phyloP scores from a whole-genome alignment of 495 filamentous ascomycete species.

The Podospora appendiculata region DNA sequence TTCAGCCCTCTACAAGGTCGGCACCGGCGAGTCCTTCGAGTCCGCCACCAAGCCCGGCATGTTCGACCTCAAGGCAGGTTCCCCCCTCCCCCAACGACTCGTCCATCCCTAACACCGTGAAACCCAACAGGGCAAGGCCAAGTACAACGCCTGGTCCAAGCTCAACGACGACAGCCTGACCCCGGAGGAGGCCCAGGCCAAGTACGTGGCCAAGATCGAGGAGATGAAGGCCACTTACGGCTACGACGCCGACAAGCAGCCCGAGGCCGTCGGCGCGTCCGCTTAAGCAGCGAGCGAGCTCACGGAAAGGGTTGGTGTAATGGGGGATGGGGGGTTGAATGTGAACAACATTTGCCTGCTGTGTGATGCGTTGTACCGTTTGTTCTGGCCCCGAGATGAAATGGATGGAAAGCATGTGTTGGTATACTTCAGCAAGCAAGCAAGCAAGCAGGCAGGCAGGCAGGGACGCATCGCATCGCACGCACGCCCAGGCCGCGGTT shows the following conservation, averaged over 20 bases:
- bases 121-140: slow-evolving; percentile 59
- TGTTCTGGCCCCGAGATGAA: too few relatives aligned
- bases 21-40: slow-evolving; percentile 38
- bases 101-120: background rate
- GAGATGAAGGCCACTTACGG: slow-evolving; percentile 60
- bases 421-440: too few relatives aligned
- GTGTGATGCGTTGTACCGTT: too few relatives aligned
- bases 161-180: slow-evolving; percentile 51
- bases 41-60: slow-evolving; percentile 36
- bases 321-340: too few relatives aligned
- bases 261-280: slow-evolving; percentile 40
- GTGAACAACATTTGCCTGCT: too few relatives aligned
- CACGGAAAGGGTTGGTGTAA: too few relatives aligned
- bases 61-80: slow-evolving; percentile 52
- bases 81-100: background rate
- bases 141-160: slow-evolving; percentile 67
- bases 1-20: slow-evolving; percentile 46
- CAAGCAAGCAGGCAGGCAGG: too few relatives aligned
- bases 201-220: slow-evolving; percentile 68
- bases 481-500: too few relatives aligned
- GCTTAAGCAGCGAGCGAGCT: background rate
- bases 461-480: too few relatives aligned
- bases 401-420: too few relatives aligned
- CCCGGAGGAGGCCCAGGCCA: slow-evolving; percentile 57
- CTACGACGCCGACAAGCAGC: slow-evolving; percentile 46